Conservation (phyloP, 306 rosid species). For the Canavalia gladiata region DNA sequence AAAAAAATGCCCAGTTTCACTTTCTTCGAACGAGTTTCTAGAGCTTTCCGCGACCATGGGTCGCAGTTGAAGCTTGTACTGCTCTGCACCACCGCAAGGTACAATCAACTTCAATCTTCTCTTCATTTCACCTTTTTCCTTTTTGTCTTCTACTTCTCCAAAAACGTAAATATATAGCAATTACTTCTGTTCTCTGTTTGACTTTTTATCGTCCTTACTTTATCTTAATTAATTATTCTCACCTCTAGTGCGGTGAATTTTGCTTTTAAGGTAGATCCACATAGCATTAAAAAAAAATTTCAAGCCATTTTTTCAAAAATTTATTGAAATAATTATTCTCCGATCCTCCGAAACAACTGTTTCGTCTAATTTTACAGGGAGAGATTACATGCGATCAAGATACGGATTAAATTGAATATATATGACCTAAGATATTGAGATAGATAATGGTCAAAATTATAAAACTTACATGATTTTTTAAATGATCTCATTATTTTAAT, state of each 20-base stretch:
- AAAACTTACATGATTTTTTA: too few relatives aligned
- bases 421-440: too few relatives aligned
- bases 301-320: neutral
- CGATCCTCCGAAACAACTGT: neutral
- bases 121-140: neutral
- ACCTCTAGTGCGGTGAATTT: neutral
- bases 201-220: neutral
- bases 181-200: neutral
- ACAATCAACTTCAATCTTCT: slow-evolving; percentile 20
- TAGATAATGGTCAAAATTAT: too few relatives aligned
- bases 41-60: slow-evolving; percentile 61
- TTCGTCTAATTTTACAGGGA: neutral
- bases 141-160: neutral
- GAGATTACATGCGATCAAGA: neutral
- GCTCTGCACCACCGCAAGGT: slow-evolving; percentile 86
- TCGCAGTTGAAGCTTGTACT: slow-evolving; percentile 70
- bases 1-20: slow-evolving; percentile 59
- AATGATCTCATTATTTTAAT: too few relatives aligned
- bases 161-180: neutral
- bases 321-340: neutral
- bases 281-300: neutral
- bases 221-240: neutral
- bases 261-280: slow-evolving; percentile 8
- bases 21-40: slow-evolving; percentile 64
- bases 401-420: neutral